Evolutionary conservation across 1,284 basidiomycete species (phyloP), one percentile per base, ranked within the genome.

Genomic region (Trametes polyzona): DNA sequence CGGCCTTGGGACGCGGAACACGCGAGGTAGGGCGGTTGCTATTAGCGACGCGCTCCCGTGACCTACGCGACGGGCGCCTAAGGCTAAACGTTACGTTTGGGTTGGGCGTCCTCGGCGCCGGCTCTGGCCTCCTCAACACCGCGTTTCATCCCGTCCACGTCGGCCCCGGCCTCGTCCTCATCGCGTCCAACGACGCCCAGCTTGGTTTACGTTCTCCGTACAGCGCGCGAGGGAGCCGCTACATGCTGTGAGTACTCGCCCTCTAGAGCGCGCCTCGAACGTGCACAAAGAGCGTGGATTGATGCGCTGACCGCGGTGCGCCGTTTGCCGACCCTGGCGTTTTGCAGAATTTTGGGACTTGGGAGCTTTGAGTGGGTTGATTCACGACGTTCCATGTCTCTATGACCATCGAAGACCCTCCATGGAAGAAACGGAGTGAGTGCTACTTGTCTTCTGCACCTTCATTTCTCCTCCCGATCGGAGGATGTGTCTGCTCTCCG

Each of bases 391-490:
- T 63, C 62, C 59, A 68, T 68, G 65, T 64, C 59, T 68, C 59
- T 53, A 72, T 72, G 71, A 68, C 65, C 58, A 65, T 68, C 46
- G 67, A 71, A 43, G 73, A 77, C 58, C 76, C 76, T 39, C 71
- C 73, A 70, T 78, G 76, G 76, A 78, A 77, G 71, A 70, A 72
- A 63, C 72, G 66, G 64, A 73, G 76, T 77, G 55, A 65, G 73
- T 69, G 24, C n/a, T 19, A 17, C 30, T 6, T 40, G 14, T n/a
- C 11, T 29, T 39, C 9, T 16, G n/a, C n/a, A n/a, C n/a, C 32
- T 27, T 16, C 11, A 47, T 36, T 19, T 33, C 16, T 11, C 12
- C 36, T 39, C 19, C 36, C n/a, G 43, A 32, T 11, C 43, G 29
- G 17, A 19, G 10, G 14, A 2, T 17, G 27, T 29, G 16, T 47